phyloP scores from a whole-genome alignment of 2,329 filamentous ascomycete genomes.

The Botryotinia calthae region DNA sequence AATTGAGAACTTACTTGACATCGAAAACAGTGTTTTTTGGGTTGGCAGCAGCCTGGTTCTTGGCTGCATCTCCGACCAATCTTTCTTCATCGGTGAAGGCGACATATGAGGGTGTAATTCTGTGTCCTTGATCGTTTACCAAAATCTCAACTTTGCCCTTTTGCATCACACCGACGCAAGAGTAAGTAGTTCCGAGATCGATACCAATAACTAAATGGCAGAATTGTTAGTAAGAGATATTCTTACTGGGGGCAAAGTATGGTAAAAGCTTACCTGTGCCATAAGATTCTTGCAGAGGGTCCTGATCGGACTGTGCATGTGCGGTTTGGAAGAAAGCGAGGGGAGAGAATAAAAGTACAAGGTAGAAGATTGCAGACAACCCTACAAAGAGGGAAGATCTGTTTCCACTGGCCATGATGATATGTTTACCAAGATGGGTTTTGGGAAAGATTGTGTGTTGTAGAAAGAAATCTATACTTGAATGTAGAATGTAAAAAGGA shows the following conservation, averaged over 20 bases:
- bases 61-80: conserved; percentile 93
- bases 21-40: conserved; percentile 25
- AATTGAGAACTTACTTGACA: conserved; percentile 60
- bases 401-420: conserved; percentile 58
- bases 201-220: conserved; percentile 74
- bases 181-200: conserved; percentile 87
- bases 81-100: conserved; percentile 97
- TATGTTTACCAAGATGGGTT: conserved; percentile 26
- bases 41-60: conserved; percentile 70
- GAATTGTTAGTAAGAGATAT: conserved; percentile 23
- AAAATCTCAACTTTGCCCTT: conserved; percentile 94
- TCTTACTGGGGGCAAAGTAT: neutral
- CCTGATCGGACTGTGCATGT: conserved; percentile 69
- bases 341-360: conserved; percentile 83
- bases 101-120: conserved; percentile 92
- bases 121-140: conserved; percentile 95
- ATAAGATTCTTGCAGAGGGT: conserved; percentile 64
- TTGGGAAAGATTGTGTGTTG: conserved; percentile 7
- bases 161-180: conserved; percentile 93
- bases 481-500: conserved; percentile 10
- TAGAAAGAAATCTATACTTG: conserved; percentile 17
- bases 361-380: conserved; percentile 89
- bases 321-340: conserved; percentile 77
- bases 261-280: conserved; percentile 58
- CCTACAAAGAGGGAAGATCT: conserved; percentile 69